Evolutionary conservation across 2,329 filamentous ascomycete species (phyloP).

Genomic region (Aureobasidium sp.): DNA sequence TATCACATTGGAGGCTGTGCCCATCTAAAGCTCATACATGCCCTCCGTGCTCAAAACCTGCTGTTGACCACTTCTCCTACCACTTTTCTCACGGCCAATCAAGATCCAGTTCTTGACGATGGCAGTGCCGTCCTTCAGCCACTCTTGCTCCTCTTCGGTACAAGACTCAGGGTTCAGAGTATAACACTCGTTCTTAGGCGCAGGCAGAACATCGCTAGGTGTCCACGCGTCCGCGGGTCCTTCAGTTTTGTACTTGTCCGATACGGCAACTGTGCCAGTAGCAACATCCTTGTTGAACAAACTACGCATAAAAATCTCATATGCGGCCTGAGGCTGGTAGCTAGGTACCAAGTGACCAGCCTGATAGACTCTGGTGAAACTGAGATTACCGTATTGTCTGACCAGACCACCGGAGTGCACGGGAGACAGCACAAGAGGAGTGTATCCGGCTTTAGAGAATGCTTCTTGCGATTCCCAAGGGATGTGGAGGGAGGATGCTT

Average conservation of each 20-base stretch:
- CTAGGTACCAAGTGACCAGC: slow-evolving; percentile 40
- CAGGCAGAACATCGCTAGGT: slow-evolving; percentile 26
- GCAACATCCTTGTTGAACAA: slow-evolving; percentile 30
- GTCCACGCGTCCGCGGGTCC: slow-evolving; percentile 26
- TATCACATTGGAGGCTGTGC: background rate
- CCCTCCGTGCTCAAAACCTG: background rate
- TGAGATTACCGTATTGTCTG: slow-evolving; percentile 34
- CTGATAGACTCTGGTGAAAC: slow-evolving; percentile 42
- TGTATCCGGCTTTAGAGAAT: slow-evolving; percentile 47
- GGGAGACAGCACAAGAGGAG: slow-evolving; percentile 24
- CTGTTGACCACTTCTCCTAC: background rate
- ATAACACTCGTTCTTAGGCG: slow-evolving; percentile 24
- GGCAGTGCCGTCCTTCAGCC: slow-evolving; percentile 25
- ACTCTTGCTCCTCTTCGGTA: slow-evolving; percentile 24
- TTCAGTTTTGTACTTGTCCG: slow-evolving; percentile 20
- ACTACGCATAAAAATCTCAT: slow-evolving; percentile 31
- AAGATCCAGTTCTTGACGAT: slow-evolving; percentile 28
- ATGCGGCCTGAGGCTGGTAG: slow-evolving; percentile 34
- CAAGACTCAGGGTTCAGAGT: slow-evolving; percentile 20
- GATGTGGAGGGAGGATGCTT: slow-evolving; percentile 44
- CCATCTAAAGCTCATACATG: slow-evolving; percentile 7
- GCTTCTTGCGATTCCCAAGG: slow-evolving; percentile 36
- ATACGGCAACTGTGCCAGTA: slow-evolving; percentile 25
- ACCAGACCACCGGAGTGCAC: slow-evolving; percentile 26
- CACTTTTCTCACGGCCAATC: slow-evolving; percentile 18